Conservation (phyloP, 164 flowering plant species). For the Magnolia changhungtana region DNA sequence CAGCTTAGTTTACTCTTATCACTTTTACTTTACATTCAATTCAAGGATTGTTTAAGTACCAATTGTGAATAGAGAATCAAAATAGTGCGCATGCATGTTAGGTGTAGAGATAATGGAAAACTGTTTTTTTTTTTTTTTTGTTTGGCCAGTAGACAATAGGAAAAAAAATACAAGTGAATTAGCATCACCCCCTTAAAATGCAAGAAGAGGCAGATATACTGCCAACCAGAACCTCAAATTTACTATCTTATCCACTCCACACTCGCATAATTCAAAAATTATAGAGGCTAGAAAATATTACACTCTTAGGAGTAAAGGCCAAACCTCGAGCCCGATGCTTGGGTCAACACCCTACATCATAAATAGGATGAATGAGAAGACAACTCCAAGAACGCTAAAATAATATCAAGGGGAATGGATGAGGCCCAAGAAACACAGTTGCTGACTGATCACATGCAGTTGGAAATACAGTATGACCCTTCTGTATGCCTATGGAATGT, state of each 20-base stretch:
- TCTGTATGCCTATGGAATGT: too few relatives aligned
- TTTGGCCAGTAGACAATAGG: too few relatives aligned
- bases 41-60: too few relatives aligned
- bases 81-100: too few relatives aligned
- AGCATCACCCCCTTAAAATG: background rate
- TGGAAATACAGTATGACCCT: too few relatives aligned
- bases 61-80: too few relatives aligned
- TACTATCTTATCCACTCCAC: background rate
- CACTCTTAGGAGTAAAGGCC: slow-evolving; percentile 99
- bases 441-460: too few relatives aligned
- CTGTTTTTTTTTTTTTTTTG: too few relatives aligned
- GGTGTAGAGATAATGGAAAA: too few relatives aligned
- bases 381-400: background rate
- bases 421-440: too few relatives aligned
- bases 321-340: slow-evolving; percentile 82
- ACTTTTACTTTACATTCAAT: too few relatives aligned
- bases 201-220: background rate
- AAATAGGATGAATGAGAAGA: slow-evolving; percentile 10
- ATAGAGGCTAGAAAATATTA: slow-evolving; percentile 34
- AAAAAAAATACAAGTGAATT: background rate
- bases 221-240: background rate
- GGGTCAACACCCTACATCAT: slow-evolving; percentile 81
- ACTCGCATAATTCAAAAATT: background rate
- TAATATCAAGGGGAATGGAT: background rate
- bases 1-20: too few relatives aligned